Conservation (phyloP, 352 stramenopile species). For the Globisporangium viniferum region DNA sequence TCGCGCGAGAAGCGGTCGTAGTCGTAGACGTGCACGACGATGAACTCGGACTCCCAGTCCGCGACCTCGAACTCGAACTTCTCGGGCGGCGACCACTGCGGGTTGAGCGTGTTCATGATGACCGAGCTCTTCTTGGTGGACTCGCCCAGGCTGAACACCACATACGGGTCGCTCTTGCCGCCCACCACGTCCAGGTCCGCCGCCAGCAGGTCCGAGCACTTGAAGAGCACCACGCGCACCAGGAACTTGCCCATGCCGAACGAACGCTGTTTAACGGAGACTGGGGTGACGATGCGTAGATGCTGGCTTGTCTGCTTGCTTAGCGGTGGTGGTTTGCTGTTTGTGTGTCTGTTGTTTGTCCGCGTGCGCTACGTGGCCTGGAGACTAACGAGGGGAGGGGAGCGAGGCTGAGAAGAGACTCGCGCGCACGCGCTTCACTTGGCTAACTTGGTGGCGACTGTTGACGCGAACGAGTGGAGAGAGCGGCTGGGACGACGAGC, state of each 20-base stretch:
- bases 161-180: slow-evolving; percentile 77
- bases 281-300: background rate
- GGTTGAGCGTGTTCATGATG: slow-evolving; percentile 63
- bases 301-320: background rate
- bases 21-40: slow-evolving; percentile 69
- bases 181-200: slow-evolving; percentile 45
- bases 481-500: background rate
- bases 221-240: slow-evolving; percentile 58
- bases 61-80: slow-evolving; percentile 71
- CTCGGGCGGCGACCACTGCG: slow-evolving; percentile 64
- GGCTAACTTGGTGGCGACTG: background rate
- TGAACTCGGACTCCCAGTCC: slow-evolving; percentile 60
- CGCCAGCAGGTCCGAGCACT: slow-evolving; percentile 55
- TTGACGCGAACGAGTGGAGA: background rate
- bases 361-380: background rate
- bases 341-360: background rate
- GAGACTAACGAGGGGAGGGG: background rate
- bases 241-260: slow-evolving; percentile 35
- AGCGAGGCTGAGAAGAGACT: background rate
- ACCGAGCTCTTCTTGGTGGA: slow-evolving; percentile 60
- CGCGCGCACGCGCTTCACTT: background rate
- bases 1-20: slow-evolving; percentile 65
- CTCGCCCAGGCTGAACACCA: slow-evolving; percentile 53
- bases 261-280: background rate
- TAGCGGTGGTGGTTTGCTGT: background rate